These are phyloP conservation scores for Amylocarpus encephaloides DNA, from an alignment of 2,329 filamentous ascomycete species.

Conservation along the genomic window DNA sequence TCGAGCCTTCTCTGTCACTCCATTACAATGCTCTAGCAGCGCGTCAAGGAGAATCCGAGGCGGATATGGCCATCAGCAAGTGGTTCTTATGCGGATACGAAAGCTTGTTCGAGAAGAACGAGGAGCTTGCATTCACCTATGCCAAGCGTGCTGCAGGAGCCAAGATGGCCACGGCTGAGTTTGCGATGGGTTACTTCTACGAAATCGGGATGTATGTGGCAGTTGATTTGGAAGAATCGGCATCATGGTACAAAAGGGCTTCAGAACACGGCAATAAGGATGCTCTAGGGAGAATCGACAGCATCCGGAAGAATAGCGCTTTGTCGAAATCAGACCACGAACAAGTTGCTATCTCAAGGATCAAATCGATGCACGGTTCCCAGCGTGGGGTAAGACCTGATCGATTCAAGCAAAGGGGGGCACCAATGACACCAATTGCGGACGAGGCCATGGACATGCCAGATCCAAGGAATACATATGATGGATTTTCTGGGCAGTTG, in stretches of 20 bases:
- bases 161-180: slow-evolving; percentile 84
- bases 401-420: slow-evolving; percentile 44
- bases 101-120: slow-evolving; percentile 88
- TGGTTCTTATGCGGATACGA: slow-evolving; percentile 98
- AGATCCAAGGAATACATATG: slow-evolving; percentile 20
- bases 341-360: slow-evolving; percentile 78
- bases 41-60: slow-evolving; percentile 86
- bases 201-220: slow-evolving; percentile 91
- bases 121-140: slow-evolving; percentile 86
- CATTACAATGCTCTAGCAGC: slow-evolving; percentile 95
- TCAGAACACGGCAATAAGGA: slow-evolving; percentile 89
- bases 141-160: slow-evolving; percentile 77
- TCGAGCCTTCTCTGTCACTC: slow-evolving; percentile 83
- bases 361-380: slow-evolving; percentile 74
- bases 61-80: slow-evolving; percentile 92
- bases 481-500: background rate
- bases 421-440: slow-evolving; percentile 26
- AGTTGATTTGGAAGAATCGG: slow-evolving; percentile 75
- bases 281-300: slow-evolving; percentile 73
- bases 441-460: slow-evolving; percentile 26
- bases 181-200: slow-evolving; percentile 94
- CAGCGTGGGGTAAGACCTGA: slow-evolving; percentile 56
- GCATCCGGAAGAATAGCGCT: slow-evolving; percentile 73
- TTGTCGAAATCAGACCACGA: slow-evolving; percentile 90
- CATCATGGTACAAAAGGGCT: slow-evolving; percentile 85